These are phyloP conservation scores for Leccinum obscurum DNA, from an alignment of 768 basidiomycete species.

Conservation along the genomic window DNA sequence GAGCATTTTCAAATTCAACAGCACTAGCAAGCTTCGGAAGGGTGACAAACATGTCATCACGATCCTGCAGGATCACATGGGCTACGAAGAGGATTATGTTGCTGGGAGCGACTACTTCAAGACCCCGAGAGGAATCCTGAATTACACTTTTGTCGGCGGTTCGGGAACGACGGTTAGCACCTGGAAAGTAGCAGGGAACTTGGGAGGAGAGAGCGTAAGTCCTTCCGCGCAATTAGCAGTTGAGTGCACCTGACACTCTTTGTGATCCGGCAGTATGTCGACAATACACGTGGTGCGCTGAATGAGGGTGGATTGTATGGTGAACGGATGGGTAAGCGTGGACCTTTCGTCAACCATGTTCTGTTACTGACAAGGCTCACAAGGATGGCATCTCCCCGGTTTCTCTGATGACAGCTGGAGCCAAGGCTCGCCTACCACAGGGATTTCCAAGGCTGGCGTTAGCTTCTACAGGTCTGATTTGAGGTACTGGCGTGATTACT, in stretches of 20 bases:
- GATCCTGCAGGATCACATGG: constrained; percentile 57
- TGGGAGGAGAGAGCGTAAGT: constrained; percentile 47
- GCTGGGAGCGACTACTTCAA: constrained; percentile 49
- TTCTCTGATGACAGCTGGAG: constrained; percentile 51
- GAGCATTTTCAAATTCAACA: constrained; percentile 11
- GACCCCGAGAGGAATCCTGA: constrained; percentile 47
- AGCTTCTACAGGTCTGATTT: constrained; percentile 44
- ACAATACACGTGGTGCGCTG: constrained; percentile 51
- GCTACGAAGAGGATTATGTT: constrained; percentile 46
- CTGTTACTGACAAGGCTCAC: constrained; percentile 6
- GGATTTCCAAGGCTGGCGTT: constrained; percentile 45
- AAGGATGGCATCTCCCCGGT: constrained; percentile 54
- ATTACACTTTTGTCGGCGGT: constrained; percentile 46
- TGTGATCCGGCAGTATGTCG: constrained; percentile 39
- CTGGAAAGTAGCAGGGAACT: constrained; percentile 55
- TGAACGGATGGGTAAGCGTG: constrained; percentile 44
- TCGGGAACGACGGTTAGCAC: constrained; percentile 34
- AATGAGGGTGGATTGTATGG: constrained; percentile 61
- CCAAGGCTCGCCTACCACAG: constrained; percentile 40
- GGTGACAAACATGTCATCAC: constrained; percentile 46
- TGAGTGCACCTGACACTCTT: background rate
- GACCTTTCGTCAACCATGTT: background rate
- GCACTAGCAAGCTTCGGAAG: background rate
- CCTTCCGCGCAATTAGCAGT: background rate
- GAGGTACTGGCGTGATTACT: background rate